Percentiles rank a stretch among this genome's conserved stretches.
Evolutionary conservation across 2,329 filamentous ascomycete species (phyloP).

Genomic region (Periglandula ipomoeae): DNA sequence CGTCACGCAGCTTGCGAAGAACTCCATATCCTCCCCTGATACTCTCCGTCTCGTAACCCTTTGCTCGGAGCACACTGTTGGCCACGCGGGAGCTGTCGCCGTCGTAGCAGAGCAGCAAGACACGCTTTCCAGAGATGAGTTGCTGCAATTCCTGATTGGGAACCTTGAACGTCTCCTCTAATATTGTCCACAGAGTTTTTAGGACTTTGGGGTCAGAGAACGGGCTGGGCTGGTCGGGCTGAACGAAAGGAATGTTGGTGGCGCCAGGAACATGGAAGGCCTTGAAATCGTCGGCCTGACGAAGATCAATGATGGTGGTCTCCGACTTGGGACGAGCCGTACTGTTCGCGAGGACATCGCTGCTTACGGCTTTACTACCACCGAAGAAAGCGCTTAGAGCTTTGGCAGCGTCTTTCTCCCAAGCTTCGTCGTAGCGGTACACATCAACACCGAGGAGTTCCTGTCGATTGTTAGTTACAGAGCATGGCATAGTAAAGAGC

Average conservation of each 20-base stretch:
- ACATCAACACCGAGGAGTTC: slow-evolving; percentile 37
- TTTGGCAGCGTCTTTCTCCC: slow-evolving; percentile 34
- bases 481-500: not conserved
- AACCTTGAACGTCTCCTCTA: slow-evolving; percentile 33
- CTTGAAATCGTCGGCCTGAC: slow-evolving; percentile 31
- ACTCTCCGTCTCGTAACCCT: slow-evolving; percentile 37
- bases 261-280: slow-evolving; percentile 33
- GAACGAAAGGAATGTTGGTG: slow-evolving; percentile 34
- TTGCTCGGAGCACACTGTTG: slow-evolving; percentile 42
- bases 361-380: slow-evolving; percentile 8
- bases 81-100: slow-evolving; percentile 46
- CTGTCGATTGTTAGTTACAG: slow-evolving; percentile 16
- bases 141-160: slow-evolving; percentile 12
- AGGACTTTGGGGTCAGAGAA: slow-evolving; percentile 36
- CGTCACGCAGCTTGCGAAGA: slow-evolving; percentile 7
- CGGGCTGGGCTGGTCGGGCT: slow-evolving; percentile 27
- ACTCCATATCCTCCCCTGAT: slow-evolving; percentile 30
- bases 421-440: slow-evolving; percentile 43
- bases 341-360: slow-evolving; percentile 7
- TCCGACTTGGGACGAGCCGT: slow-evolving; percentile 13
- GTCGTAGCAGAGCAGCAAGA: slow-evolving; percentile 43
- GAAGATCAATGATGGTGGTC: slow-evolving; percentile 34
- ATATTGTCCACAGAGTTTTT: slow-evolving; percentile 34
- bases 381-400: slow-evolving; percentile 26
- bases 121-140: slow-evolving; percentile 21